Conservation (phyloP, 768 basidiomycete genomes). For the Tylopilus balloui region DNA sequence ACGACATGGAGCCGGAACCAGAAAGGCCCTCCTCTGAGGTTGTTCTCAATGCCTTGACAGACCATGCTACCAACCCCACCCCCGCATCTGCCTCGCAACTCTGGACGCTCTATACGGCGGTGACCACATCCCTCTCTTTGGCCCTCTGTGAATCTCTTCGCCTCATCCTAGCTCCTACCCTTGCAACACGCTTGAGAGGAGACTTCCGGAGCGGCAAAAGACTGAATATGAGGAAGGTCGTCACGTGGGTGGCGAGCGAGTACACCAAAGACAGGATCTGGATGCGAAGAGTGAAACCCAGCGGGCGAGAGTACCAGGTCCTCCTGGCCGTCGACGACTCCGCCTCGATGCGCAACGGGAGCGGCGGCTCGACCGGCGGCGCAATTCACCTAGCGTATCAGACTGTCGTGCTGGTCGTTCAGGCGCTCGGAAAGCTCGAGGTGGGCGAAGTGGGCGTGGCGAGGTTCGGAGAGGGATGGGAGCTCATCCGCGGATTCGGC, state of each 20-base stretch:
- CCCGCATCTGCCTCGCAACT: conserved; percentile 51
- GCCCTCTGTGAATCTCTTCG: conserved; percentile 94
- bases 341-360: conserved; percentile 67
- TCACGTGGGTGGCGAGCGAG: conserved; percentile 96
- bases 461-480: conserved; percentile 83
- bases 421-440: conserved; percentile 87
- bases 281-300: conserved; percentile 91
- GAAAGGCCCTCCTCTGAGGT: conserved; percentile 17
- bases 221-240: conserved; percentile 98
- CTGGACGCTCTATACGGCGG: conserved; percentile 89
- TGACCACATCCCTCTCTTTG: conserved; percentile 89
- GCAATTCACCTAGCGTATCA: conserved; percentile 87
- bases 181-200: conserved; percentile 89
- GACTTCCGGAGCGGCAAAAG: conserved; percentile 98
- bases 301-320: conserved; percentile 92
- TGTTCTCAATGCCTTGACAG: conserved; percentile 19
- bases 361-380: conserved; percentile 7
- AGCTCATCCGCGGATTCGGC: conserved; percentile 87
- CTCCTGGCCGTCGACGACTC: conserved; percentile 95
- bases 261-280: conserved; percentile 99
- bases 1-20: conserved; percentile 17
- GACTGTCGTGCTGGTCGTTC: conserved; percentile 87
- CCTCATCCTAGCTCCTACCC: conserved; percentile 91
- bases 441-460: conserved; percentile 93
- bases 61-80: conserved; percentile 21